Percentiles rank a stretch among this genome's conserved stretches.
Conservation (phyloP, 805 yeast species). For the Teunomyces kruisii region DNA sequence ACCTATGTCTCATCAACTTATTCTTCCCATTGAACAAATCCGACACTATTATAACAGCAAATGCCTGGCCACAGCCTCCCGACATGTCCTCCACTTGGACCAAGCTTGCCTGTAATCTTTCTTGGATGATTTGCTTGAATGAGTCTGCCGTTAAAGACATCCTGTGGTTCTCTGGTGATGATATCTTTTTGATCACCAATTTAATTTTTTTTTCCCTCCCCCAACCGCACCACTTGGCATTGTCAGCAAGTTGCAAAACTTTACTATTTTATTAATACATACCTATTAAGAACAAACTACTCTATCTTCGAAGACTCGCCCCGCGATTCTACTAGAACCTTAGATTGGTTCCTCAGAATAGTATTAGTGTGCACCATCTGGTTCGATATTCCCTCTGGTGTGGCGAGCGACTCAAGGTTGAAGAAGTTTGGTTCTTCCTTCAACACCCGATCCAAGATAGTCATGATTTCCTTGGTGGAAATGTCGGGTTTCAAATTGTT, state of each 20-base stretch:
- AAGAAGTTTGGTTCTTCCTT: slow-evolving; percentile 35
- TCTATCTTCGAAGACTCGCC: slow-evolving; percentile 26
- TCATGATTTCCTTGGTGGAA: slow-evolving; percentile 37
- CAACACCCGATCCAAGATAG: slow-evolving; percentile 27
- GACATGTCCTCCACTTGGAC: slow-evolving; percentile 72
- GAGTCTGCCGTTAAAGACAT: slow-evolving; percentile 39
- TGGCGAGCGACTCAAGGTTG: slow-evolving; percentile 3
- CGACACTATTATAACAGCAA: slow-evolving; percentile 84
- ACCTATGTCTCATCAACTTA: slow-evolving; percentile 79
- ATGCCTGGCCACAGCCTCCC: slow-evolving; percentile 98
- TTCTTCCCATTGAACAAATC: slow-evolving; percentile 75
- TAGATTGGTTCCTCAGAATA: slow-evolving; percentile 31
- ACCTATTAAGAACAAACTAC: slow-evolving; percentile 1
- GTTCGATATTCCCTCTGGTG: slow-evolving; percentile 16
- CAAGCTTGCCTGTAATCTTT: slow-evolving; percentile 57
- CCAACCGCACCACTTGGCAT: not conserved
- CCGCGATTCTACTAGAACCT: slow-evolving; percentile 25
- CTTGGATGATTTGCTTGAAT: slow-evolving; percentile 50
- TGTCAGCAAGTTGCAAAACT: not conserved
- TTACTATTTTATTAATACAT: slow-evolving; percentile 1
- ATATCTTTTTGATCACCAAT: not conserved
- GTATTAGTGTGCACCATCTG: slow-evolving; percentile 30
- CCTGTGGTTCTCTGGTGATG: not conserved
- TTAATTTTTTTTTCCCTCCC: not conserved
- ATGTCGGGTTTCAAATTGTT: slow-evolving; percentile 14